phyloP scores from a whole-genome alignment of 768 basidiomycete genomes.

The Lactifluus pinguis region DNA sequence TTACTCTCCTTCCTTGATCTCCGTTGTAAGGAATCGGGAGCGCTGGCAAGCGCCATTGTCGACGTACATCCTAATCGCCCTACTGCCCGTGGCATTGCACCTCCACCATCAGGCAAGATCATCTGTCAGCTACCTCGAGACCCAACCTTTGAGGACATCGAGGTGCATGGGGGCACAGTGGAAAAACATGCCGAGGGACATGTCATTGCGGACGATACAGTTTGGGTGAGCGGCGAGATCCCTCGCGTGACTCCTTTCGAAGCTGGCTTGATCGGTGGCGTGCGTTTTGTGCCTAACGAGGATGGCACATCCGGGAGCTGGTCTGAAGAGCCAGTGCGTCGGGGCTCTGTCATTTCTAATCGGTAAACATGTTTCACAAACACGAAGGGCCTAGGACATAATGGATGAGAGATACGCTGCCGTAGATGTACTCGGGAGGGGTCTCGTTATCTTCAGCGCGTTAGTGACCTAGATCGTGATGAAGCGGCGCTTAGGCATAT shows the following conservation, averaged over 20 bases:
- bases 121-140: slow-evolving; percentile 55
- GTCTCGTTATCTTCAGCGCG: slow-evolving; percentile 78
- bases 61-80: slow-evolving; percentile 78
- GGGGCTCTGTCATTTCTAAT: not conserved
- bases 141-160: slow-evolving; percentile 63
- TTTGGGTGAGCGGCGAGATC: slow-evolving; percentile 79
- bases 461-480: slow-evolving; percentile 30
- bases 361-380: not conserved
- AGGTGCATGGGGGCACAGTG: slow-evolving; percentile 42
- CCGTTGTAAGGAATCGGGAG: slow-evolving; percentile 24
- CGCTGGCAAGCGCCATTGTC: slow-evolving; percentile 34
- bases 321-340: slow-evolving; percentile 21
- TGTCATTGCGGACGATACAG: slow-evolving; percentile 47
- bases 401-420: slow-evolving; percentile 78
- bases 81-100: slow-evolving; percentile 62
- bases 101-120: slow-evolving; percentile 48
- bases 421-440: slow-evolving; percentile 74
- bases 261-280: slow-evolving; percentile 54
- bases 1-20: slow-evolving; percentile 54
- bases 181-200: slow-evolving; percentile 56
- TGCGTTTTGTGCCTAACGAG: slow-evolving; percentile 43
- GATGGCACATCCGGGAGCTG: slow-evolving; percentile 47
- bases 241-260: slow-evolving; percentile 63
- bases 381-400: slow-evolving; percentile 41
- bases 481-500: not conserved